Percentiles rank a stretch among this genome's conserved stretches.
These are phyloP conservation scores for Alternaria alternata DNA, from an alignment of 2,329 filamentous ascomycete species.

Conservation along the genomic window DNA sequence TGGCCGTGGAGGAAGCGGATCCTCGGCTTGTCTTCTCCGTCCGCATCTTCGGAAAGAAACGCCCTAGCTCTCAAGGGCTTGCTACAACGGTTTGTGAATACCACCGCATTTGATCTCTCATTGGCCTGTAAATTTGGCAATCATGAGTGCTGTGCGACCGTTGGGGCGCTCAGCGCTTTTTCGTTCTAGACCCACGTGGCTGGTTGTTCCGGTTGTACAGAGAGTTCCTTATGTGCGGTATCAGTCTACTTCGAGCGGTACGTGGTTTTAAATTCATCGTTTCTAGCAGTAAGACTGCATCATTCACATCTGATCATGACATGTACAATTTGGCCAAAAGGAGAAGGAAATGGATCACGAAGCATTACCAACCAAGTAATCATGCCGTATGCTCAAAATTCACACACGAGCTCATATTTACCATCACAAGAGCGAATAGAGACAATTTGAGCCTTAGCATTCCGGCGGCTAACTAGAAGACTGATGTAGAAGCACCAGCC, in stretches of 20 bases:
- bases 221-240: not conserved
- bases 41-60: not conserved
- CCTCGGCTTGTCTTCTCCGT: slow-evolving; percentile 8
- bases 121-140: not conserved
- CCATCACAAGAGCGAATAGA: not conserved
- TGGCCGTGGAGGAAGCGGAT: slow-evolving; percentile 2
- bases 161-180: slow-evolving; percentile 25
- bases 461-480: not conserved
- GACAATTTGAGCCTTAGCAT: not conserved
- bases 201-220: slow-evolving; percentile 1
- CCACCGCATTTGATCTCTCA: not conserved
- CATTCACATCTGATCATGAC: not conserved
- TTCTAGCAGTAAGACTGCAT: not conserved
- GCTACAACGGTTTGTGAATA: slow-evolving; percentile 1
- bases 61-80: not conserved
- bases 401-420: not conserved
- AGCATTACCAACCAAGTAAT: not conserved
- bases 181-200: not conserved
- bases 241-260: slow-evolving; percentile 16
- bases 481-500: not conserved
- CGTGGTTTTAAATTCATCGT: not conserved
- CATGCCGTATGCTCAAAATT: not conserved
- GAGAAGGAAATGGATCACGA: too few relatives aligned
- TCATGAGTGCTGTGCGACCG: slow-evolving; percentile 26
- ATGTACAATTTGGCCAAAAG: not conserved